phyloP scores from a whole-genome alignment of 345 rosid genomes.

The Gossypium raimondii region DNA sequence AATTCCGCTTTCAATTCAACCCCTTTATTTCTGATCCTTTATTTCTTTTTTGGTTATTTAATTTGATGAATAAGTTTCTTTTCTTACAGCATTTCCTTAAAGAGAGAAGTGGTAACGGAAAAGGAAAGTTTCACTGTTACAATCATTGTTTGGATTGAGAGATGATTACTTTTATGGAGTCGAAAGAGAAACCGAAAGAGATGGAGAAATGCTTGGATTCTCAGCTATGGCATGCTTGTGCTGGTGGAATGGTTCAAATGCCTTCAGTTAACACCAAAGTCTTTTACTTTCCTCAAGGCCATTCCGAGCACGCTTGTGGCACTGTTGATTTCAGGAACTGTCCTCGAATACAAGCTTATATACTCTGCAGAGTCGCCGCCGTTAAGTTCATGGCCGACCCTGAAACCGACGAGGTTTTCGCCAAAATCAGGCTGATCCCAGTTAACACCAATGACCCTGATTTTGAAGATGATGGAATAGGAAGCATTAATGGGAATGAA shows the following conservation, averaged over 20 bases:
- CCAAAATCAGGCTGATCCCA: slow-evolving; percentile 50
- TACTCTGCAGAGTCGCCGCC: slow-evolving; percentile 44
- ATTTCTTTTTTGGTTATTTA: neutral
- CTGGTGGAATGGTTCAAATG: slow-evolving; percentile 81
- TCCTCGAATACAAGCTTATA: slow-evolving; percentile 38
- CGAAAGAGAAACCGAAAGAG: slow-evolving; percentile 51
- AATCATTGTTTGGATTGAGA: slow-evolving; percentile 23
- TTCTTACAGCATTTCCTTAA: slow-evolving; percentile 15
- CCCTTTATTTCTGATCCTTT: neutral
- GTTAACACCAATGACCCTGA: slow-evolving; percentile 15
- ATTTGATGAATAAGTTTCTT: slow-evolving; percentile 8
- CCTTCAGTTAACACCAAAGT: slow-evolving; percentile 52
- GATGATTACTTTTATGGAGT: slow-evolving; percentile 63
- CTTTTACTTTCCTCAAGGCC: slow-evolving; percentile 72
- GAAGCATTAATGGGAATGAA: slow-evolving; percentile 36
- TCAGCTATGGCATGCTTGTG: slow-evolving; percentile 81
- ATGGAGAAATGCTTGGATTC: slow-evolving; percentile 59
- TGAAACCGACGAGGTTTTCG: slow-evolving; percentile 62
- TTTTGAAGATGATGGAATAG: slow-evolving; percentile 37
- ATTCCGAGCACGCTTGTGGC: slow-evolving; percentile 59
- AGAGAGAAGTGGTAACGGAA: neutral
- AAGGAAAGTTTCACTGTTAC: neutral
- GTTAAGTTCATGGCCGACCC: slow-evolving; percentile 71
- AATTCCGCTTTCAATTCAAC: slow-evolving; percentile 5
- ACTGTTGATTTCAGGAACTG: slow-evolving; percentile 46